phyloP scores from a whole-genome alignment of 2,329 filamentous ascomycete genomes.

The Colletotrichum limetticola region DNA sequence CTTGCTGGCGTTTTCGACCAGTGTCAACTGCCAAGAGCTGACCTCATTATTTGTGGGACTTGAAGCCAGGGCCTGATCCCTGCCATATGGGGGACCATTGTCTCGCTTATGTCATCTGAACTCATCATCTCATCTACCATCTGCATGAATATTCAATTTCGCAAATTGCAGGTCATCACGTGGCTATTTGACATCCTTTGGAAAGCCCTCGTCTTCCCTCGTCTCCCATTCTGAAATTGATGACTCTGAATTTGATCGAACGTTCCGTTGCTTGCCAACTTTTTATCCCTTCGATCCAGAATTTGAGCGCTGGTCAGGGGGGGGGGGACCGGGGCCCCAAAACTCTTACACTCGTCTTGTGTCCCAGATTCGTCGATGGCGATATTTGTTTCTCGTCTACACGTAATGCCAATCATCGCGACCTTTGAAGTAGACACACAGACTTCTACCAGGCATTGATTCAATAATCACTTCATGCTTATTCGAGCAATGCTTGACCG shows the following conservation, averaged over 20 bases:
- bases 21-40: neutral
- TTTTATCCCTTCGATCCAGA: too few species aligned
- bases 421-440: neutral
- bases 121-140: neutral
- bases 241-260: neutral
- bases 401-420: neutral
- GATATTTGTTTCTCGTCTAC: too few species aligned
- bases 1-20: slow-evolving; percentile 12
- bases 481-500: neutral
- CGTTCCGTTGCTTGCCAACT: too few species aligned
- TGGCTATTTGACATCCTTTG: neutral
- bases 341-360: neutral
- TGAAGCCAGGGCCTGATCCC: neutral
- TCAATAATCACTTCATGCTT: neutral
- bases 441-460: neutral
- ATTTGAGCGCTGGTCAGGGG: neutral
- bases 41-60: slow-evolving; percentile 4
- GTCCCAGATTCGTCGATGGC: too few species aligned
- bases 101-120: slow-evolving; percentile 5
- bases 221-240: neutral
- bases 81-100: neutral
- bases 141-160: neutral
- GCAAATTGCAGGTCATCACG: neutral
- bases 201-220: neutral
- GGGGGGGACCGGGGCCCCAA: too few species aligned